phyloP scores from a whole-genome alignment of 768 basidiomycete species.

The Cubamyces sp. region DNA sequence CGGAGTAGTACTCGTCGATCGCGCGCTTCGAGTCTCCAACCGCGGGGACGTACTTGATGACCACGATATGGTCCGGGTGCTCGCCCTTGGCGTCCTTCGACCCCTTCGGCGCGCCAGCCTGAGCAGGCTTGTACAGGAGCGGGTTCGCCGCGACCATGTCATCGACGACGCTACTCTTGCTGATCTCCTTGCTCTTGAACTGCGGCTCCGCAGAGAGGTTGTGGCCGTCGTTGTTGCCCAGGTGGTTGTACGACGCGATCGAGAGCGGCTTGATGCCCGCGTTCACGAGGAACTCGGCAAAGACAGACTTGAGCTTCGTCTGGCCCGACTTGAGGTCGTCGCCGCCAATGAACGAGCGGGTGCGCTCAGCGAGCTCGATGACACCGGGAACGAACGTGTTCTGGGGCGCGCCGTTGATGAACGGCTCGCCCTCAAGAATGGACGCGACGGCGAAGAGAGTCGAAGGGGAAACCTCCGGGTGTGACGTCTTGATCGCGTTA shows the following conservation, averaged over 20 bases:
- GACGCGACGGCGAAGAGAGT: constrained; percentile 95
- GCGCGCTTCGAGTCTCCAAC: constrained; percentile 98
- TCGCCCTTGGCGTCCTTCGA: constrained; percentile 78
- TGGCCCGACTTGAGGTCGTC: constrained; percentile 99
- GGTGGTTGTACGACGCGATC: constrained; percentile 98
- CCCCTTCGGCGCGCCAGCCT: constrained; percentile 51
- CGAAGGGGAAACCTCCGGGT: constrained; percentile 94
- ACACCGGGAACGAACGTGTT: constrained; percentile 98
- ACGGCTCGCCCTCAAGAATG: constrained; percentile 95
- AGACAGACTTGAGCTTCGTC: constrained; percentile 95
- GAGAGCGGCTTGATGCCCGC: constrained; percentile 97
- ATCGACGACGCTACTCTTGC: constrained; percentile 95
- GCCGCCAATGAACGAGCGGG: constrained; percentile 92
- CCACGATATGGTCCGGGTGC: constrained; percentile 96
- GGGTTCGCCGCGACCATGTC: constrained; percentile 96
- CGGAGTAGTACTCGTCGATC: constrained; percentile 98
- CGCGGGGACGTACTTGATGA: constrained; percentile 96
- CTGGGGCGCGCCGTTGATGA: constrained; percentile 97
- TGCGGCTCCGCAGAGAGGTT: constrained; percentile 90
- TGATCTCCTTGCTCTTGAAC: constrained; percentile 99
- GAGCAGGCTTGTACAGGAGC: constrained; percentile 86
- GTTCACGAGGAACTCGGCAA: constrained; percentile 98
- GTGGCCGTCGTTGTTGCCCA: constrained; percentile 97
- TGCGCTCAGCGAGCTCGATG: constrained; percentile 88
- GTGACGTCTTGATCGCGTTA: constrained; percentile 77